Evolutionary conservation across 371 early-diverging fungal species (phyloP), one percentile per base, ranked within the genome.

Genomic region (Aphelidium insulamus): DNA sequence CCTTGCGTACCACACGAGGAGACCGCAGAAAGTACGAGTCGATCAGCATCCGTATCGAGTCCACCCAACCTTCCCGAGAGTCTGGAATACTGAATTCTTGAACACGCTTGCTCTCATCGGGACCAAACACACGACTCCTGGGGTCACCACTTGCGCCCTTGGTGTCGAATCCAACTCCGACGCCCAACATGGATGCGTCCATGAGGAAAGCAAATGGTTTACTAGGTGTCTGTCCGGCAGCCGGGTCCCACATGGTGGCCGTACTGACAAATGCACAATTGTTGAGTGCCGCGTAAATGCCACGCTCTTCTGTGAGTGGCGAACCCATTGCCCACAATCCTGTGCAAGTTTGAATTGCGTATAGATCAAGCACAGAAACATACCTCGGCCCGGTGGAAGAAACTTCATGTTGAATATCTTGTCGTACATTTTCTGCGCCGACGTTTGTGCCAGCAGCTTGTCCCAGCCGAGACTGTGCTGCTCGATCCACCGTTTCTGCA

Each of bases 151-250:
- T 26, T 4, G 48, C 40, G 21, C 52, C 52, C 40, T 46, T 46
- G 18, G 53, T 52, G 33, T 54, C 55, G 23, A 54, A 54, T 1
- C 55, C 55, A 5, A 54, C 55, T n/a, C 55, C 55, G 15, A 54
- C 50, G 8, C 55, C 49, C 5, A 54, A 37, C 55, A 54, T 54
- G 5, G 44, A 28, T 0, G 55, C 53, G 16, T 54, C 55, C 50
- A 54, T 53, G 23, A 54, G 31, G 21, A 54, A 54, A 7, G 31
- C 33, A 33, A 54, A 52, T 21, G 55, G 52, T 23, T 35, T 21
- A n/a, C 34, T 32, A 18, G 55, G 32, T 17, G 38, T 16, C 11
- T 23, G 15, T 3, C 4, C 11, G 16, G 7, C 25, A 21, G 7
- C 17, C 18, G 28, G 9, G 8, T 49, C 49, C 49, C 49, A 46